These are phyloP conservation scores for Tetradesmus lagerheimii DNA, from an alignment of 139 green algal species.

Conservation along the genomic window DNA sequence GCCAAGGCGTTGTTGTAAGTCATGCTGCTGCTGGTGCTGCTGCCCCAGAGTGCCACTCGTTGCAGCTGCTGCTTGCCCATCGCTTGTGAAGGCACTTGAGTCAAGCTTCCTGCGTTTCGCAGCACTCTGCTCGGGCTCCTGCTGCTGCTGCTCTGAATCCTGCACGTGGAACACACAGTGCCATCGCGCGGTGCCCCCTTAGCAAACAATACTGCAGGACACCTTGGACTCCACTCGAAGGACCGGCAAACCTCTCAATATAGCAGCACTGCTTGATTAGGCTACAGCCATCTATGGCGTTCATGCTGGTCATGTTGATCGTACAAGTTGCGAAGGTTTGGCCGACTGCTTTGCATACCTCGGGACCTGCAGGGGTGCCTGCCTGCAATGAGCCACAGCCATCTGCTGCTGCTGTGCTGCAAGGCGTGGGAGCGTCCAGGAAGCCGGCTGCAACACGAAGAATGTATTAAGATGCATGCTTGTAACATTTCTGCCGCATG, in stretches of 20 bases:
- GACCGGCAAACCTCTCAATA: too few species aligned
- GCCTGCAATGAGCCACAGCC: background rate
- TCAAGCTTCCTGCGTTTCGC: background rate
- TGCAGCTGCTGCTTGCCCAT: background rate
- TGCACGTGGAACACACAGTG: background rate
- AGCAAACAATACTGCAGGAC: background rate
- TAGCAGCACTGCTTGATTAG: too few species aligned
- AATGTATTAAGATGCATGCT: background rate
- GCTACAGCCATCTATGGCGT: too few species aligned
- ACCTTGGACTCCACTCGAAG: background rate
- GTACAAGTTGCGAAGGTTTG: background rate
- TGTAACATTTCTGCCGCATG: background rate
- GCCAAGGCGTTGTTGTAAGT: background rate
- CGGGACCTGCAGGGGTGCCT: background rate
- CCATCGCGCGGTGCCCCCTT: background rate
- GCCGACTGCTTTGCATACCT: background rate
- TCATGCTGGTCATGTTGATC: background rate
- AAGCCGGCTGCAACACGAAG: background rate
- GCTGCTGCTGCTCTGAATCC: background rate
- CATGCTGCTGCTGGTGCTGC: constrained; percentile 1
- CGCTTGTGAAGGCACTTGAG: background rate
- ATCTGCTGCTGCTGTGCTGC: background rate
- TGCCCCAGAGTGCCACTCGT: background rate
- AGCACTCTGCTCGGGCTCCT: background rate
- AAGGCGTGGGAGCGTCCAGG: background rate